Base-by-base conservation (phyloP, 768 basidiomycete species). In the Kwoniella mangroviensis region DNA sequence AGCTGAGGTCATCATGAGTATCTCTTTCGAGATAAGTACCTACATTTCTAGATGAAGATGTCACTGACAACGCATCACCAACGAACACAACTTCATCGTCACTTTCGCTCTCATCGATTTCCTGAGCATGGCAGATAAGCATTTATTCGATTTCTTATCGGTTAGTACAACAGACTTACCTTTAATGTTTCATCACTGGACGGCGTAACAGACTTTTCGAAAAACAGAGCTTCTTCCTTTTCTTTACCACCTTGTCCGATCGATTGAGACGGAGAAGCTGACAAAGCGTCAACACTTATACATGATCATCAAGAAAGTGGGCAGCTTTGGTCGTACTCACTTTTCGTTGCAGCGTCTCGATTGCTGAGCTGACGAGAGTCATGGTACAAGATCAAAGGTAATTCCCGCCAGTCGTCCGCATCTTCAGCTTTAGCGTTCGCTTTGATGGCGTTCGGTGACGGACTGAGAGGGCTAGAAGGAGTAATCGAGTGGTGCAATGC, bases 281-380 rank as follows among this genome's bases (percentile, higher is more conserved):
- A n/a, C n/a, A 22, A 1, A 34, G 1, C 34, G 34, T 34, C 34
- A 34, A 34, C 9, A 34, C 34, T 34, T 5, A 4, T 7, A 7
- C 34, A 34, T 34, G 4, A 4, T 7, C 34, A 34, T 34, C 34
- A 34, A 4, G 34, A 34, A 0, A 34, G 34, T 4, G 4, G 34
- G 0, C 3, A 34, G 4, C 34, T 4, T 4, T 34, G 34, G 9
- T 34, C 34, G 34, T 3, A 34, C 34, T 4, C 4, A 34, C 34
- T 4, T 34, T 34, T 7, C 6, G 34, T 7, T 34, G 6, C 34
- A 34, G 34, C 34, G 4, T 34, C 6, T 34, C 34, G 6, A 34
- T 5, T 34, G 6, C 34, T 34, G 21, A 17, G 63, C 63, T 65
- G 63, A 65, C 63, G 63, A 65, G 63, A 65, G 19, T 3, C 42